A percentile compares a stretch with the other conserved stretches of the same genome.
Conservation (phyloP, 2,329 filamentous ascomycete genomes). For the Chalara sp. region DNA sequence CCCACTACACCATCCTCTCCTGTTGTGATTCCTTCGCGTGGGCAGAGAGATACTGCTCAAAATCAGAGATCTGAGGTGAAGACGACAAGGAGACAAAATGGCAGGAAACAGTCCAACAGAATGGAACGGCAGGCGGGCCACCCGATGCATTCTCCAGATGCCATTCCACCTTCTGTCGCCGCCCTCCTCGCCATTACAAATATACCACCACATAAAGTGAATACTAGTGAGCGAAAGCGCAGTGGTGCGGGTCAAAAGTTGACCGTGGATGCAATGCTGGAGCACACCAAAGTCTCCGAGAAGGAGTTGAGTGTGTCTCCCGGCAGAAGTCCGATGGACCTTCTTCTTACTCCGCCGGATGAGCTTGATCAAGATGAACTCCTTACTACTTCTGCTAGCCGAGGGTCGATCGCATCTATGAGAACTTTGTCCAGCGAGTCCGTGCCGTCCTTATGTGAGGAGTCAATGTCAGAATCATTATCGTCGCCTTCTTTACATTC, state of each 20-base stretch:
- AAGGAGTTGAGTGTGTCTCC: slow-evolving; percentile 51
- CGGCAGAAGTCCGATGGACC: slow-evolving; percentile 48
- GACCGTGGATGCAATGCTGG: slow-evolving; percentile 50
- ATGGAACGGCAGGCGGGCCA: slow-evolving; percentile 27
- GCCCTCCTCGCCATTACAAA: slow-evolving; percentile 55
- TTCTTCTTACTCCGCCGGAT: slow-evolving; percentile 55
- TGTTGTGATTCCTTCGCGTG: slow-evolving; percentile 24
- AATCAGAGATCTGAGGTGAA: slow-evolving; percentile 15
- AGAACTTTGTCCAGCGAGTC: slow-evolving; percentile 54
- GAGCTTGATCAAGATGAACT: slow-evolving; percentile 42
- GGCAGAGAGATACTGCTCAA: slow-evolving; percentile 14
- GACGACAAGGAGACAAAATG: slow-evolving; percentile 14
- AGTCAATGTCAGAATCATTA: slow-evolving; percentile 37
- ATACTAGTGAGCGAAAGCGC: slow-evolving; percentile 10
- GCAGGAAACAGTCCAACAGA: slow-evolving; percentile 9
- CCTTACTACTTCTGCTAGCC: slow-evolving; percentile 43
- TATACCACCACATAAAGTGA: slow-evolving; percentile 42
- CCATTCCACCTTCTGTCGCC: slow-evolving; percentile 52
- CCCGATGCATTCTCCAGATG: slow-evolving; percentile 44
- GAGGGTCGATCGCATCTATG: slow-evolving; percentile 45
- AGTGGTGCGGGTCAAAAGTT: slow-evolving; percentile 29
- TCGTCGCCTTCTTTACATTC: slow-evolving; percentile 22
- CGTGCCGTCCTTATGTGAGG: slow-evolving; percentile 48
- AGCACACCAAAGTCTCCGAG: slow-evolving; percentile 39
- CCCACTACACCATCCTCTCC: slow-evolving; percentile 22